Evolutionary conservation across 495 filamentous ascomycete genomes (phyloP), one percentile per base, ranked within the genome.

Genomic region (Penicillium malachiteum): DNA sequence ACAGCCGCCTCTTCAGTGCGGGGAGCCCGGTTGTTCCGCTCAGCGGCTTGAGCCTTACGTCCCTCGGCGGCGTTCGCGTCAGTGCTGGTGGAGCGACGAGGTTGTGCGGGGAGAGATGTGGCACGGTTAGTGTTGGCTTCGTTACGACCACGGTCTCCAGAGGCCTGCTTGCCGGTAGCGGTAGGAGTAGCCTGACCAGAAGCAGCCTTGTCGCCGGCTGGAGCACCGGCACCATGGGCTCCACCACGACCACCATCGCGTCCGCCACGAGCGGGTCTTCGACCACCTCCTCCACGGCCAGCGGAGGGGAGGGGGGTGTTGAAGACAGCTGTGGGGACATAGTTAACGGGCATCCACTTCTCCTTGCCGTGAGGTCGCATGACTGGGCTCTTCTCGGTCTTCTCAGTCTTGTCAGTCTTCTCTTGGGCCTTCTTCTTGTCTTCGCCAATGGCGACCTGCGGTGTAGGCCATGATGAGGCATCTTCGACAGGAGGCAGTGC

Each of bases 401-500:
- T 87, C 37, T 87, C 83, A 6, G 82, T 71, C 64, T 87, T 92
- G 32, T 91, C 88, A 3, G 67, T 66, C 65, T 85, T 79, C 40
- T 83, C 81, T 32, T 87, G 83, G 7, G 73, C 54, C 63, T 90
- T 89, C 61, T 84, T 89, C 74, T 87, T 87, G 56, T 88, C 87
- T 55, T 87, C 84, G 38, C 85, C 84, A 33, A 88, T 79, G 3
- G 88, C 90, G 42, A 81, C 86, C 52, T 96, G 87, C 1, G 91
- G 92, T 8, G 94, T 96, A 16, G 94, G 94, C 94, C 94, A 98
- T 31, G 84, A 85, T 31, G 81, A 76, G 38, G 87, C 78, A 71
- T 96, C 90, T 48, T 82, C 88, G 35, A 88, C 87, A 4, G 79
- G 77, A 45, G 80, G 77, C 40, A 84, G 48, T 72, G 70, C 68